These are phyloP conservation scores for Pseudogymnoascus pannorum DNA, from an alignment of 2,329 filamentous ascomycete species.

Conservation along the genomic window DNA sequence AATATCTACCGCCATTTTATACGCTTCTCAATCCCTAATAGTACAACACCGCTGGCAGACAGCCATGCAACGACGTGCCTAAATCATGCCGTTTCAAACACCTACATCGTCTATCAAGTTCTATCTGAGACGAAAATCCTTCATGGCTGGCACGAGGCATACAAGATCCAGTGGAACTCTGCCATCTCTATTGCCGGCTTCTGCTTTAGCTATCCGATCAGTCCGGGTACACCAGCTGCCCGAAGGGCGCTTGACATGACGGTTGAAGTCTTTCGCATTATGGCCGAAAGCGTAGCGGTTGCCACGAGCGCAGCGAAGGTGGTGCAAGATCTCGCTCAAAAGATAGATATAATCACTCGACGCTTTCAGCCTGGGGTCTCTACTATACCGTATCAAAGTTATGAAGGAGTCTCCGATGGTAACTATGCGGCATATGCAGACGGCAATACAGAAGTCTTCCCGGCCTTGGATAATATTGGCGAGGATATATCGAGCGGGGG, in stretches of 20 bases:
- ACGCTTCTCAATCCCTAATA: conserved; percentile 24
- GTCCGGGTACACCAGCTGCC: conserved; percentile 24
- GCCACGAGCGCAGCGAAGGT: conserved; percentile 30
- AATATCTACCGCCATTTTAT: conserved; percentile 36
- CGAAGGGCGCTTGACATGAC: conserved; percentile 30
- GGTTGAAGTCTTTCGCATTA: conserved; percentile 27
- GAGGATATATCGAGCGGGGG: no score
- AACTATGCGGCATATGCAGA: no score
- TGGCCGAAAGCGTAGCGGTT: conserved; percentile 29
- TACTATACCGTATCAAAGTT: no score
- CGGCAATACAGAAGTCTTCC: no score
- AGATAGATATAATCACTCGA: conserved; percentile 21
- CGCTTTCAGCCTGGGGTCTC: no score
- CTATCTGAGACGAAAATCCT: conserved; percentile 30
- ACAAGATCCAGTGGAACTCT: conserved; percentile 39
- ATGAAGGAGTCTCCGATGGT: no score
- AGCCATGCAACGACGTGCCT: conserved; percentile 26
- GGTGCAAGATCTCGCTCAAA: conserved; percentile 25
- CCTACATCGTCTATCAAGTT: conserved; percentile 33
- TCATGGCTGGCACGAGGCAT: conserved; percentile 33
- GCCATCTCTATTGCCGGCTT: conserved; percentile 36
- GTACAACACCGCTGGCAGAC: conserved; percentile 23
- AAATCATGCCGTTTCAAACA: conserved; percentile 32
- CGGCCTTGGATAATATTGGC: no score
- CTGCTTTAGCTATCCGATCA: conserved; percentile 32